Evolutionary conservation across 2,329 filamentous ascomycete genomes (phyloP).

Genomic region (Exophiala calicioides): DNA sequence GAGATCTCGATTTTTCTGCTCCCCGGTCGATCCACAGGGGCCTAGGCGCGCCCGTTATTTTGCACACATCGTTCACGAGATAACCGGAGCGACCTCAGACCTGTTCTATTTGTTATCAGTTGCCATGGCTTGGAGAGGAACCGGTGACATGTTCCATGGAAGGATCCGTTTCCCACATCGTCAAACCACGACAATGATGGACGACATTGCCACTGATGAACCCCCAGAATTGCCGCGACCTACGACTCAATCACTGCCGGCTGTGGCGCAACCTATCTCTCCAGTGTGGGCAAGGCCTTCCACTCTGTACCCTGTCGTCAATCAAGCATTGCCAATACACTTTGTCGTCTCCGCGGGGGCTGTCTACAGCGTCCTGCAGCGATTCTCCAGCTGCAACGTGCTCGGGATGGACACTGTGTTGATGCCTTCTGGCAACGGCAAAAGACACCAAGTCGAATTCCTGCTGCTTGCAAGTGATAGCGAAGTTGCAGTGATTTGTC

Average conservation of each 20-base stretch:
- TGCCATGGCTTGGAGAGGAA: constrained; percentile 6
- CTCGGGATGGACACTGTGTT: constrained; percentile 14
- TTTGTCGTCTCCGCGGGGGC: constrained; percentile 3
- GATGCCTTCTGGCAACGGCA: background rate
- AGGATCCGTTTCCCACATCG: constrained; percentile 1
- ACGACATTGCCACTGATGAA: too few relatives aligned
- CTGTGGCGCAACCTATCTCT: background rate
- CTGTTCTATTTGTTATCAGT: constrained; percentile 1
- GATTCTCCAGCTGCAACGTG: constrained; percentile 8
- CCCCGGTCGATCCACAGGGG: too few relatives aligned
- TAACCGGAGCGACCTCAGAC: background rate
- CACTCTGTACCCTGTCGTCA: constrained; percentile 14
- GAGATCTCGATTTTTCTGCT: background rate
- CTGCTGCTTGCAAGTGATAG: constrained; percentile 13
- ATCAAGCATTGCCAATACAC: constrained; percentile 11
- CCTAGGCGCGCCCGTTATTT: too few relatives aligned
- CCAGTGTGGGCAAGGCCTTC: constrained; percentile 9
- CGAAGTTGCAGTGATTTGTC: constrained; percentile 16
- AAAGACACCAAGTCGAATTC: constrained; percentile 8
- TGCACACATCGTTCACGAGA: background rate
- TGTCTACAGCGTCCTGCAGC: constrained; percentile 5
- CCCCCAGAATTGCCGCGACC: background rate
- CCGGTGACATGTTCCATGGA: constrained; percentile 8
- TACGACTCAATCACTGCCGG: too few relatives aligned
- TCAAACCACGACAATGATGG: constrained; percentile 1